phyloP scores from a whole-genome alignment of 495 filamentous ascomycete genomes.

The Penicillium malachiteum region DNA sequence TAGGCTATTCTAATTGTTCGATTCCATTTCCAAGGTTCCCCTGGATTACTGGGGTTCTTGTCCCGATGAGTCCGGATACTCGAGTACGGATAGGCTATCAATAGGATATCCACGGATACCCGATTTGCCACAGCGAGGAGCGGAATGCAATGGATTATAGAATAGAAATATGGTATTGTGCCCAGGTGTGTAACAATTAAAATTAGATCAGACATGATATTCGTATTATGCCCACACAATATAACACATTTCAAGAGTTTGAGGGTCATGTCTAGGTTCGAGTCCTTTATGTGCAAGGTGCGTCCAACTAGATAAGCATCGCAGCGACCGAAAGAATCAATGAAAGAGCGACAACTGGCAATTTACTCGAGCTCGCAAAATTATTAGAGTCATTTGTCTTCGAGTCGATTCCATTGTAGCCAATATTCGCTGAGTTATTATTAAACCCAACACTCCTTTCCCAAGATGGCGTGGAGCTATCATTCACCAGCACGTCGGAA shows the following conservation, averaged over 20 bases:
- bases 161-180: no score
- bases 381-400: background rate
- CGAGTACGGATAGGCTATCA: slow-evolving; percentile 17
- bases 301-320: no score
- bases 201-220: background rate
- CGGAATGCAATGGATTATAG: no score
- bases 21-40: background rate
- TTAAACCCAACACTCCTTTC: slow-evolving; percentile 12
- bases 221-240: no score
- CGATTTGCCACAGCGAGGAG: background rate
- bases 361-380: background rate
- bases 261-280: no score
- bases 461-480: slow-evolving; percentile 12
- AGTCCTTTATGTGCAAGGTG: no score
- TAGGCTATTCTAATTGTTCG: background rate
- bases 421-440: slow-evolving; percentile 12
- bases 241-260: no score
- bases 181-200: no score
- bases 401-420: background rate
- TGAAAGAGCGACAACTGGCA: background rate
- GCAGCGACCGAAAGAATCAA: background rate
- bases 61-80: background rate
- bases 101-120: slow-evolving; percentile 13
- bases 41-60: background rate
- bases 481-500: slow-evolving; percentile 14